Percentiles rank a stretch among this genome's conserved stretches.
phyloP scores from a whole-genome alignment of 306 rosid genomes.

The Clitoria ternatea region DNA sequence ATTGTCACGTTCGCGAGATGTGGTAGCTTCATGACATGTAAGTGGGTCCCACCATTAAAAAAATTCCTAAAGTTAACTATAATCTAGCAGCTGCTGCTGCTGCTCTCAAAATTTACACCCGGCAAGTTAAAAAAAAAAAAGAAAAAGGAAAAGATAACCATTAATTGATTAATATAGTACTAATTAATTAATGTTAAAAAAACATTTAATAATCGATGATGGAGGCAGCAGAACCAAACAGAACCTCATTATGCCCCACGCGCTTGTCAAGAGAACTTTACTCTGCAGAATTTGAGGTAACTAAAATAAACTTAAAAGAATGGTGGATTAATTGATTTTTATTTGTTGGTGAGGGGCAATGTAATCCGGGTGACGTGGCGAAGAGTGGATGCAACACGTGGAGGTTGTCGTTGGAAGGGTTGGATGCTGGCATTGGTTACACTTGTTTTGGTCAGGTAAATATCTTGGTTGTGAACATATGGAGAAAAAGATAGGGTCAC shows the following conservation, averaged over 20 bases:
- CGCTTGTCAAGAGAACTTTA: slow-evolving; percentile 33
- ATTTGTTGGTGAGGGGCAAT: slow-evolving; percentile 46
- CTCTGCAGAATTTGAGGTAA: too few species aligned
- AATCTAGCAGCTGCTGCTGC: too few species aligned
- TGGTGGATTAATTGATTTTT: background rate
- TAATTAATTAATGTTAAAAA: background rate
- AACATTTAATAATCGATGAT: background rate
- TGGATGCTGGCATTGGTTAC: slow-evolving; percentile 43
- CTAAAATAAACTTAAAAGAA: background rate
- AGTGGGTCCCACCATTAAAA: slow-evolving; percentile 44
- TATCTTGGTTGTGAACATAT: slow-evolving; percentile 19
- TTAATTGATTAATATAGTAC: background rate
- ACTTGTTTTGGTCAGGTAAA: slow-evolving; percentile 33
- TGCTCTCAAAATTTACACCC: slow-evolving; percentile 34
- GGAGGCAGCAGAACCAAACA: slow-evolving; percentile 17
- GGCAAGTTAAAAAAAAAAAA: slow-evolving; percentile 2
- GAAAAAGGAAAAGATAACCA: background rate
- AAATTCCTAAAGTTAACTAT: background rate
- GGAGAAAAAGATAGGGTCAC: background rate
- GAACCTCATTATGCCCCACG: slow-evolving; percentile 33
- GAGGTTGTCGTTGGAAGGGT: slow-evolving; percentile 26
- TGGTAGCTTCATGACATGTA: slow-evolving; percentile 56
- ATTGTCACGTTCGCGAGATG: slow-evolving; percentile 82
- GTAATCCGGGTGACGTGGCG: slow-evolving; percentile 41
- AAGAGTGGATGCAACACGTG: slow-evolving; percentile 24